Evolutionary conservation across 345 rosid genomes (phyloP).

Genomic region (Abelmoschus esculentus): DNA sequence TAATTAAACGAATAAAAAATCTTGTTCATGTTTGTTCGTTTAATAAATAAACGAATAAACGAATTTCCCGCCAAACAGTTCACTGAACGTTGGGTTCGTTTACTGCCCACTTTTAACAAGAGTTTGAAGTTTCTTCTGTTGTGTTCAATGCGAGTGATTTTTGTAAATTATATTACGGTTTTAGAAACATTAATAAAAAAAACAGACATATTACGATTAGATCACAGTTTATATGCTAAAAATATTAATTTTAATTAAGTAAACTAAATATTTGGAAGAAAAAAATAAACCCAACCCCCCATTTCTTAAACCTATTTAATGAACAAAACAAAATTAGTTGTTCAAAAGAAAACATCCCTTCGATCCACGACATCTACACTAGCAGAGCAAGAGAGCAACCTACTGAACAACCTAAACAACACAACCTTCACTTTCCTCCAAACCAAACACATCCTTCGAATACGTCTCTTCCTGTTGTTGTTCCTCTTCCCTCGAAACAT

Average conservation of each 20-base stretch:
- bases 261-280: neutral
- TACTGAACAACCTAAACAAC: constrained; percentile 35
- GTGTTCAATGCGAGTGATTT: neutral
- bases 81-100: too few species aligned
- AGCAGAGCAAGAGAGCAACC: constrained; percentile 37
- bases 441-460: constrained; percentile 35
- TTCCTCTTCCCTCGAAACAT: constrained; percentile 14
- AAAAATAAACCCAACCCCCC: constrained; percentile 6
- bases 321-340: neutral
- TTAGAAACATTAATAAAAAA: neutral
- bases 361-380: constrained; percentile 40
- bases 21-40: too few species aligned
- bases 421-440: constrained; percentile 47
- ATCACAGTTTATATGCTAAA: too few species aligned
- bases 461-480: constrained; percentile 6
- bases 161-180: neutral
- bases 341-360: constrained; percentile 2
- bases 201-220: neutral
- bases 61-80: too few species aligned
- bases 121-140: neutral
- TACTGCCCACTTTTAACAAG: too few species aligned
- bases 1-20: too few species aligned
- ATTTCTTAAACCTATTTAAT: neutral
- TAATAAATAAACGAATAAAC: too few species aligned
- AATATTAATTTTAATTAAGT: neutral